Evolutionary conservation across 371 early-diverging fungal genomes (phyloP), one percentile per base, ranked within the genome.

Genomic region (Batkoa obscura): DNA sequence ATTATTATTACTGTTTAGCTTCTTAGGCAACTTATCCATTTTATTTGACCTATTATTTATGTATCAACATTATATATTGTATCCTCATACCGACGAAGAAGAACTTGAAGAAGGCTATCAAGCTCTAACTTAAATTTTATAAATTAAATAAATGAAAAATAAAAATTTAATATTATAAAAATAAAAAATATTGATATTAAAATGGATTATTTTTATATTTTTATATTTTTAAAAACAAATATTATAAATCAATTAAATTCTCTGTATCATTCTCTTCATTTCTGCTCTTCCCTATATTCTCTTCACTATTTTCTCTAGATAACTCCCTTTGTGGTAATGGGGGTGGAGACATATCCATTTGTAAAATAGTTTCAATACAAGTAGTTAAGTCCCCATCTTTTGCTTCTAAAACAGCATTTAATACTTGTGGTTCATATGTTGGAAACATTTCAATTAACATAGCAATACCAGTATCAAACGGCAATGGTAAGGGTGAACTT

Each of bases 11-110:
- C 0, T 23, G 23, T 72, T 75, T 50, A 81, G 81, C 66, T 68
- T 81, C 59, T 66, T 94, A 23, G 90, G 89, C 0, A 66, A 88
- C 56, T 64, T 81, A 34, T 80, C 84, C 30, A 82, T 94, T 31
- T 68, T 66, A 2, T 92, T 93, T 62, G 90, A 91, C 54, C 38
- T 84, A 13, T 41, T 89, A 12, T 94, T 94, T 58, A 79, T 94
- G 57, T 43, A 70, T 2, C 94, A 94, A 60, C 94, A 94, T 54
- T 91, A 77, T 62, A 61, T 85, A 6, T 62, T 84, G 2, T 88
- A 85, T 23, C 23, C 23, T 23, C 23, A 23, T 23, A 23, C 23
- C 23, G 23, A 23, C 23, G 23, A 23, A 23, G 23, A 23, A 23
- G 23, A 23, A 23, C 23, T 23, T 23, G 23, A 23, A 23, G 23